phyloP scores from a whole-genome alignment of 345 rosid species.

The Aquilaria sinensis region DNA sequence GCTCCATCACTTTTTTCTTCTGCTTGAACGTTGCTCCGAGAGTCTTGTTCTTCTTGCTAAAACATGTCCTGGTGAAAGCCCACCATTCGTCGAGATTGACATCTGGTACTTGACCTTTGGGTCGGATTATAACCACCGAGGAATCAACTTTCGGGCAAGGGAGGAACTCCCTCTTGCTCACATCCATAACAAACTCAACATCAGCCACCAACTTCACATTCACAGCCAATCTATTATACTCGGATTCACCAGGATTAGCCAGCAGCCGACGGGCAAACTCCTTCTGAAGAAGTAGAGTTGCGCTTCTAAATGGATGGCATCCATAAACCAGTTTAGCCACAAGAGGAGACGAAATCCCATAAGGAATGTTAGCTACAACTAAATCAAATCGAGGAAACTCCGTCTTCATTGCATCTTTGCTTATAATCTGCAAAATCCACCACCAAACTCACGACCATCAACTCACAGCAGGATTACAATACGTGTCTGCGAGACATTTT shows the following conservation, averaged over 20 bases:
- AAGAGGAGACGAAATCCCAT: slow-evolving; percentile 80
- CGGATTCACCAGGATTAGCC: slow-evolving; percentile 80
- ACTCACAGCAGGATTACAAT: neutral
- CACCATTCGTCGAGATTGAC: slow-evolving; percentile 66
- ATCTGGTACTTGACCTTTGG: slow-evolving; percentile 51
- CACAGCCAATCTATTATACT: slow-evolving; percentile 80
- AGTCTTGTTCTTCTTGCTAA: slow-evolving; percentile 80
- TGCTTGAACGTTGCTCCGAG: slow-evolving; percentile 85
- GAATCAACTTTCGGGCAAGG: slow-evolving; percentile 93
- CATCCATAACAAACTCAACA: slow-evolving; percentile 76
- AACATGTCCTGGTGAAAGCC: slow-evolving; percentile 76
- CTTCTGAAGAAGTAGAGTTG: slow-evolving; percentile 86
- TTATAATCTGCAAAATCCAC: slow-evolving; percentile 43
- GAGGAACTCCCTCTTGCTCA: slow-evolving; percentile 83
- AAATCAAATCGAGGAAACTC: slow-evolving; percentile 71
- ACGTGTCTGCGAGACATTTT: slow-evolving; percentile 33
- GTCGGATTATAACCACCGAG: slow-evolving; percentile 66
- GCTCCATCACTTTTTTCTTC: slow-evolving; percentile 77
- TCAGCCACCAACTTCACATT: slow-evolving; percentile 82
- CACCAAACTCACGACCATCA: neutral
- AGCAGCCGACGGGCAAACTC: slow-evolving; percentile 78
- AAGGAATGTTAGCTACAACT: slow-evolving; percentile 82
- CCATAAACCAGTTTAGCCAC: slow-evolving; percentile 76
- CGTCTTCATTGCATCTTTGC: slow-evolving; percentile 70
- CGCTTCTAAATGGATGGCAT: slow-evolving; percentile 44